phyloP scores from a whole-genome alignment of 2,329 filamentous ascomycete genomes.

The Verticillium zaregamsianum region DNA sequence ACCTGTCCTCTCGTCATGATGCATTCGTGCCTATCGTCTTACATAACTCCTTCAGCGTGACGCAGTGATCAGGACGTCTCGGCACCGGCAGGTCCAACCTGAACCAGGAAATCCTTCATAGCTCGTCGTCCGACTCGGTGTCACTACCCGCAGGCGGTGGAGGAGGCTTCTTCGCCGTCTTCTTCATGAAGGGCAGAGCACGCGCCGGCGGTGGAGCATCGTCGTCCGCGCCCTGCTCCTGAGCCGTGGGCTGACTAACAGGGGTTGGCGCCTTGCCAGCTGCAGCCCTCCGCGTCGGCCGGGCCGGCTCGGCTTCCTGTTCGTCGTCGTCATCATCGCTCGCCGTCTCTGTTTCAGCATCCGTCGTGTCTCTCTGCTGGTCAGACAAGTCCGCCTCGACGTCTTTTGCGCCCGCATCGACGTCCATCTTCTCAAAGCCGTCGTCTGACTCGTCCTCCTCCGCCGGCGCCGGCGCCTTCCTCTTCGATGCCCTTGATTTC shows the following conservation, averaged over 20 bases:
- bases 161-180: constrained; percentile 23
- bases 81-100: background rate
- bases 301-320: constrained; percentile 15
- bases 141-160: constrained; percentile 34
- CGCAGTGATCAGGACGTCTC: background rate
- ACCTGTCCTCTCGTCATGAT: too few species aligned
- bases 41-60: background rate
- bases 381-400: constrained; percentile 22
- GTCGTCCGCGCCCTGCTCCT: constrained; percentile 10
- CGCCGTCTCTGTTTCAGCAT: constrained; percentile 32
- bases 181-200: constrained; percentile 39
- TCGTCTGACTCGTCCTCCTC: constrained; percentile 39
- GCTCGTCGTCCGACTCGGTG: constrained; percentile 53
- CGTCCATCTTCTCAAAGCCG: constrained; percentile 46
- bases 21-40: too few species aligned
- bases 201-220: constrained; percentile 32
- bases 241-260: constrained; percentile 2
- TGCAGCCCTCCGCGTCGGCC: background rate
- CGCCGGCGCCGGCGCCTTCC: constrained; percentile 39
- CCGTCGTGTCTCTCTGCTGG: constrained; percentile 31
- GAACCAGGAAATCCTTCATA: constrained; percentile 26
- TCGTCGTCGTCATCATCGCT: constrained; percentile 37
- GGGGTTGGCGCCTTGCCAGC: constrained; percentile 1
- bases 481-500: constrained; percentile 42
- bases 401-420: constrained; percentile 31